A percentile compares a stretch with the other conserved stretches of the same genome.
phyloP scores from a whole-genome alignment of 2,329 filamentous ascomycete genomes.

The Calonectria henricotiae region DNA sequence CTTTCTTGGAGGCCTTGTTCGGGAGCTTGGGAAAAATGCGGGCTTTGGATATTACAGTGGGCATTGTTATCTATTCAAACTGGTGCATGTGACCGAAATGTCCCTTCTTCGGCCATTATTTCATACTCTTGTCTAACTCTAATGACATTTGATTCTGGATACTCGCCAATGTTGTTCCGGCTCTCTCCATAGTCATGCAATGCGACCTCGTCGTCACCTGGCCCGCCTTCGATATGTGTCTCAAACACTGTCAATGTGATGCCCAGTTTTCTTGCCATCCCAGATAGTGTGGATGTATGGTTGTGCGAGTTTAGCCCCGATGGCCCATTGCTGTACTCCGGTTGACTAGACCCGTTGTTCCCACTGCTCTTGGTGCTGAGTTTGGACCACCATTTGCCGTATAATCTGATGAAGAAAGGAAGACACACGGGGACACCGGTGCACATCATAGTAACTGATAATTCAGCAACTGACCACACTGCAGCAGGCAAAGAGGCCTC shows the following conservation, averaged over 20 bases:
- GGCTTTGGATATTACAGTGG: background rate
- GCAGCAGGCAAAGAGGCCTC: conserved; percentile 2
- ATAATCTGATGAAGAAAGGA: background rate
- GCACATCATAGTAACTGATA: conserved; percentile 18
- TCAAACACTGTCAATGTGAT: background rate
- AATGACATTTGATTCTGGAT: background rate
- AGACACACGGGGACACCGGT: conserved; percentile 10
- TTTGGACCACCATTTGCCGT: conserved; percentile 15
- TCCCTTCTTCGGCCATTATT: background rate
- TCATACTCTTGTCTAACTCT: background rate
- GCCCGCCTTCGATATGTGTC: background rate
- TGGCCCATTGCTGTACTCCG: background rate
- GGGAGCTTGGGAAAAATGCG: background rate
- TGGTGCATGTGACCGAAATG: background rate
- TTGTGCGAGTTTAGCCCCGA: background rate
- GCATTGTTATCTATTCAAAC: background rate
- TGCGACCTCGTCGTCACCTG: background rate
- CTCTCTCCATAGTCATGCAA: background rate
- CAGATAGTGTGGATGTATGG: conserved; percentile 2
- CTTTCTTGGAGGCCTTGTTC: background rate
- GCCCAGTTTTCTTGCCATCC: conserved; percentile 11
- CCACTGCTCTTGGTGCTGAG: background rate
- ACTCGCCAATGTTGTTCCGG: background rate
- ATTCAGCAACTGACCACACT: conserved; percentile 17
- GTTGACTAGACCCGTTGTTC: background rate